These are phyloP conservation scores for Daedaleopsis nitida DNA, from an alignment of 768 basidiomycete species.

Conservation along the genomic window DNA sequence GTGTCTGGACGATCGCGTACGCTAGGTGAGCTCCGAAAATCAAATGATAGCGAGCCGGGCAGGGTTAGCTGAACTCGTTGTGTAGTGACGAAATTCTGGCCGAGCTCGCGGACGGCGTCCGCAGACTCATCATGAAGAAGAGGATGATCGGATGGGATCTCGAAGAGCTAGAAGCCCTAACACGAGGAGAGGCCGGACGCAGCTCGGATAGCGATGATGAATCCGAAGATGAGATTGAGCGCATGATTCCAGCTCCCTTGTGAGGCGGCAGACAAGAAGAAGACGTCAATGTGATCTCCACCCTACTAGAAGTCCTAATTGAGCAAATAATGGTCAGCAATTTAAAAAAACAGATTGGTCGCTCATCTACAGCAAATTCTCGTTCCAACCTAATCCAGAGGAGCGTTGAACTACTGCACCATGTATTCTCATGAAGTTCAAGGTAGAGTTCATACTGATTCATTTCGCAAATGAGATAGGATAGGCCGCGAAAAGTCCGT, in stretches of 20 bases:
- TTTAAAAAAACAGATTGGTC: no score
- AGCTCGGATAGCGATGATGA: slow-evolving; percentile 77
- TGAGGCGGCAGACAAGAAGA: background rate
- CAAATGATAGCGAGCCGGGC: background rate
- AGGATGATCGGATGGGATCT: slow-evolving; percentile 68
- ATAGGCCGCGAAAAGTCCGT: no score
- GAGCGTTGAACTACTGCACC: no score
- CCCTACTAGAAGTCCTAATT: no score
- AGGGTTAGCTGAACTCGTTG: background rate
- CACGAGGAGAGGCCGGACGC: slow-evolving; percentile 38
- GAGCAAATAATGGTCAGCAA: no score
- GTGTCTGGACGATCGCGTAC: slow-evolving; percentile 73
- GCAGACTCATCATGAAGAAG: slow-evolving; percentile 50
- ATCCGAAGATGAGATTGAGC: slow-evolving; percentile 32
- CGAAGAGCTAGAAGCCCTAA: slow-evolving; percentile 62
- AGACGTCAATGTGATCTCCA: no score
- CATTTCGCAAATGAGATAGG: no score
- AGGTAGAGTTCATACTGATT: no score
- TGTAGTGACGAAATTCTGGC: slow-evolving; percentile 58
- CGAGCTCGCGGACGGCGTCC: slow-evolving; percentile 47
- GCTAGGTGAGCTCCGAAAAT: slow-evolving; percentile 57
- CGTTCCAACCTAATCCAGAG: no score
- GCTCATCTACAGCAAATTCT: no score
- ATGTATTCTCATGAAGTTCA: no score
- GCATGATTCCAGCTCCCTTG: slow-evolving; percentile 29